phyloP scores from a whole-genome alignment of 495 filamentous ascomycete genomes.

The Xylaria bambusicola region DNA sequence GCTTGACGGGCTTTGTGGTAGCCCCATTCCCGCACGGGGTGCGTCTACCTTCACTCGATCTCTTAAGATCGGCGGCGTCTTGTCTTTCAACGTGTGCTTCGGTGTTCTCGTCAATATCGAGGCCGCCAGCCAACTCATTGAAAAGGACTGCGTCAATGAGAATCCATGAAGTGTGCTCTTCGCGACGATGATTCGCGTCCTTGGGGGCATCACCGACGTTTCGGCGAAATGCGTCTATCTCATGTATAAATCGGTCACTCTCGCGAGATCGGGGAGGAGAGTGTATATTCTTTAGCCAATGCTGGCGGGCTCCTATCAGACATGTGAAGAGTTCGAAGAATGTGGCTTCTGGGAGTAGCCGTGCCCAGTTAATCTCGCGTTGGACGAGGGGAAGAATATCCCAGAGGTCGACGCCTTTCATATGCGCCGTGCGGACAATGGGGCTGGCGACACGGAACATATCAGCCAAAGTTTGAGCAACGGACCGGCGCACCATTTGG shows the following conservation, averaged over 20 bases:
- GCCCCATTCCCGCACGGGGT: too few species aligned
- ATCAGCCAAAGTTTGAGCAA: background rate
- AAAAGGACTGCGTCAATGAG: background rate
- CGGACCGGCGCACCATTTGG: background rate
- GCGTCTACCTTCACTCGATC: too few species aligned
- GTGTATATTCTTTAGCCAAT: background rate
- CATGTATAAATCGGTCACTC: background rate
- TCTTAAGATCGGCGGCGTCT: background rate
- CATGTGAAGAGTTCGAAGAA: conserved; percentile 5
- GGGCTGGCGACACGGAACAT: background rate
- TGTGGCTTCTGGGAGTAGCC: background rate
- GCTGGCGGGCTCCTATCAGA: background rate
- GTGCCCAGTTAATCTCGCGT: background rate
- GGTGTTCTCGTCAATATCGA: background rate
- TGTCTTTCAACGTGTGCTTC: background rate
- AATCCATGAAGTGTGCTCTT: background rate
- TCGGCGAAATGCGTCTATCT: background rate
- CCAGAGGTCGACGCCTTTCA: background rate
- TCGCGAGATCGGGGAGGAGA: background rate
- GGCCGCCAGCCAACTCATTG: background rate
- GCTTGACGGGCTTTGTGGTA: too few species aligned
- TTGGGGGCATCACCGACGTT: background rate
- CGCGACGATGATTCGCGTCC: background rate
- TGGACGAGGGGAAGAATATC: background rate
- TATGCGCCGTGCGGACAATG: background rate